phyloP scores from a whole-genome alignment of 108 stramenopile species.

The Nitzschia sp. region DNA sequence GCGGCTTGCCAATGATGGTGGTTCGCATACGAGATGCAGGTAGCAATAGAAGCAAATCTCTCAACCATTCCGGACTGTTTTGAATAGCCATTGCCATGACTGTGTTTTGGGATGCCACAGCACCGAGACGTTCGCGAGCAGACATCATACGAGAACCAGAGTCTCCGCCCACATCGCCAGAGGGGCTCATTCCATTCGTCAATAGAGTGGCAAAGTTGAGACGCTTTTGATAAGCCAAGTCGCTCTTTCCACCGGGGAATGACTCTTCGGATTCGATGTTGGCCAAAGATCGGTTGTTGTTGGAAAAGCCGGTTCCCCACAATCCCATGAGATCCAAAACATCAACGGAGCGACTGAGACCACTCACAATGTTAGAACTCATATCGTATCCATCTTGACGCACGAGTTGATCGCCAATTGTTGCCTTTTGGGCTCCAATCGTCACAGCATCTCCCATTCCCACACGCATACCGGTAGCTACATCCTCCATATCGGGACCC shows the following conservation, averaged over 20 bases:
- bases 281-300: background rate
- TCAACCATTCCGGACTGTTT: slow-evolving; percentile 81
- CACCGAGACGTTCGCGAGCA: slow-evolving; percentile 62
- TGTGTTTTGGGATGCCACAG: slow-evolving; percentile 39
- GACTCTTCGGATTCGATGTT: slow-evolving; percentile 37
- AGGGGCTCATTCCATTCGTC: slow-evolving; percentile 35
- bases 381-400: slow-evolving; percentile 79
- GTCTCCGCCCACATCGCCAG: slow-evolving; percentile 25
- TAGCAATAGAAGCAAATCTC: slow-evolving; percentile 59
- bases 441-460: slow-evolving; percentile 38
- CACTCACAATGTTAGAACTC: slow-evolving; percentile 74
- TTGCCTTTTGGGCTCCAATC: slow-evolving; percentile 65
- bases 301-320: slow-evolving; percentile 58
- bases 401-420: slow-evolving; percentile 74
- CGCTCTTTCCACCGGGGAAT: slow-evolving; percentile 74
- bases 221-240: slow-evolving; percentile 65
- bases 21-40: slow-evolving; percentile 70
- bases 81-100: slow-evolving; percentile 63
- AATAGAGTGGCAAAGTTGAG: slow-evolving; percentile 47
- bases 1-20: slow-evolving; percentile 66
- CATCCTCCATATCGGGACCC: slow-evolving; percentile 78
- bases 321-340: slow-evolving; percentile 73
- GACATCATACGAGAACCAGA: slow-evolving; percentile 56
- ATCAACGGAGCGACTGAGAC: slow-evolving; percentile 73
- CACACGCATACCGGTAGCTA: slow-evolving; percentile 61